Conservation (phyloP, 495 filamentous ascomycete genomes). For the Tuber brumale region DNA sequence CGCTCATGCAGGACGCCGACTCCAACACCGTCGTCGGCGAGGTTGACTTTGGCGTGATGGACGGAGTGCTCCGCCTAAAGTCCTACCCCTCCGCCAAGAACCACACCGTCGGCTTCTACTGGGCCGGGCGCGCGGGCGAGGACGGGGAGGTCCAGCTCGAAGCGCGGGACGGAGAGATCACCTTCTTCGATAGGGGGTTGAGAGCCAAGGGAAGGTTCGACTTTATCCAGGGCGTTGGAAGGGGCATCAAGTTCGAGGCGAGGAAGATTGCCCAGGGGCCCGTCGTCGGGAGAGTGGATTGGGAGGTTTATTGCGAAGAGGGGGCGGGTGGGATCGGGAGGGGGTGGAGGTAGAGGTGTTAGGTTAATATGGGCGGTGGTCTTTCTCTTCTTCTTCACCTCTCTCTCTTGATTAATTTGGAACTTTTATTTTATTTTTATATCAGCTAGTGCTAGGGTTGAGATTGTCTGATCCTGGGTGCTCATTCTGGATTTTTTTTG, state of each 20-base stretch:
- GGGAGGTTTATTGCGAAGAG: constrained; percentile 12
- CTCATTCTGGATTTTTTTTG: too few relatives aligned
- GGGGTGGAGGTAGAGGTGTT: constrained; percentile 5
- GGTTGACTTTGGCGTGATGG: constrained; percentile 24
- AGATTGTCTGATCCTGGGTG: too few relatives aligned
- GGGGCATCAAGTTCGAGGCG: constrained; percentile 25
- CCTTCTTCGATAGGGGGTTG: constrained; percentile 21
- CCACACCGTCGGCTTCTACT: constrained; percentile 21
- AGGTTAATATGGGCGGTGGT: neutral
- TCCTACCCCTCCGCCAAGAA: constrained; percentile 32
- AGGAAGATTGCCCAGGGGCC: constrained; percentile 21
- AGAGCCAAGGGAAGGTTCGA: constrained; percentile 22
- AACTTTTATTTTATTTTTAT: too few relatives aligned
- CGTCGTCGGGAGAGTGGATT: constrained; percentile 26
- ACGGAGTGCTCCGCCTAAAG: constrained; percentile 19
- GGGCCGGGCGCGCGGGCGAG: constrained; percentile 16
- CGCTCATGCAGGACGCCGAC: constrained; percentile 26
- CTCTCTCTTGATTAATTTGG: too few relatives aligned
- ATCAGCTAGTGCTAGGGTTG: too few relatives aligned
- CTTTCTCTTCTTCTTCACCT: neutral
- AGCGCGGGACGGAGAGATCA: constrained; percentile 24
- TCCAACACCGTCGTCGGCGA: constrained; percentile 25
- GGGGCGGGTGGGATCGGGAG: neutral
- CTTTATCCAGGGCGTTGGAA: constrained; percentile 23
- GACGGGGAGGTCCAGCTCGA: constrained; percentile 17